Conservation (phyloP, 2,329 filamentous ascomycete species). For the Didymella arachidicola region DNA sequence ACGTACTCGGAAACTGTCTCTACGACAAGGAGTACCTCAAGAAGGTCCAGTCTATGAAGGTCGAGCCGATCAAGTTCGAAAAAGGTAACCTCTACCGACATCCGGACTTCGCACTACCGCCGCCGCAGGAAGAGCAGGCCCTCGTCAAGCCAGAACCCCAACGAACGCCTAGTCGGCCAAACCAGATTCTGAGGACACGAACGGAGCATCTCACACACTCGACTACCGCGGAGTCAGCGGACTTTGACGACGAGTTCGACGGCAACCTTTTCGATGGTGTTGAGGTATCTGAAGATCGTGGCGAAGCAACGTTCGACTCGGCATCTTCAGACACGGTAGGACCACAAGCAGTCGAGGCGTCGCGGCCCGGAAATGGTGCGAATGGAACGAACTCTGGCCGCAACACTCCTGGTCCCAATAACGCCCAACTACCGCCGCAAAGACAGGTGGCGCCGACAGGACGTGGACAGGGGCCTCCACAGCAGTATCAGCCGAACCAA, state of each 20-base stretch:
- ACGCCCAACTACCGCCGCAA: conserved; percentile 30
- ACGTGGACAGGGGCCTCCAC: conserved; percentile 31
- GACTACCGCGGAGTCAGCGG: conserved; percentile 52
- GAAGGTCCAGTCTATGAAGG: conserved; percentile 90
- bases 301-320: conserved; percentile 54
- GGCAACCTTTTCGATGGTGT: conserved; percentile 66
- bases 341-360: conserved; percentile 22
- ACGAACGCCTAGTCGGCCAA: conserved; percentile 33
- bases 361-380: conserved; percentile 21
- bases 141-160: conserved; percentile 41
- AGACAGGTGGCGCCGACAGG: conserved; percentile 36
- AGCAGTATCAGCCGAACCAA: conserved; percentile 39
- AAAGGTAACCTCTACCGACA: conserved; percentile 83
- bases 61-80: conserved; percentile 77
- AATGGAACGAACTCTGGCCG: conserved; percentile 31
- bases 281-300: conserved; percentile 68
- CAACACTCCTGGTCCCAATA: conserved; percentile 33
- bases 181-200: conserved; percentile 36
- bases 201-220: conserved; percentile 48
- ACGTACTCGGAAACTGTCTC: conserved; percentile 96
- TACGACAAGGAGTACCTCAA: conserved; percentile 95
- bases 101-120: conserved; percentile 67
- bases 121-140: conserved; percentile 43
- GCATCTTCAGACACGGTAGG: conserved; percentile 27
- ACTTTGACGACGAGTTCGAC: conserved; percentile 64